Evolutionary conservation across 2,329 filamentous ascomycete species (phyloP).

Genomic region (Colletotrichum sublineola): DNA sequence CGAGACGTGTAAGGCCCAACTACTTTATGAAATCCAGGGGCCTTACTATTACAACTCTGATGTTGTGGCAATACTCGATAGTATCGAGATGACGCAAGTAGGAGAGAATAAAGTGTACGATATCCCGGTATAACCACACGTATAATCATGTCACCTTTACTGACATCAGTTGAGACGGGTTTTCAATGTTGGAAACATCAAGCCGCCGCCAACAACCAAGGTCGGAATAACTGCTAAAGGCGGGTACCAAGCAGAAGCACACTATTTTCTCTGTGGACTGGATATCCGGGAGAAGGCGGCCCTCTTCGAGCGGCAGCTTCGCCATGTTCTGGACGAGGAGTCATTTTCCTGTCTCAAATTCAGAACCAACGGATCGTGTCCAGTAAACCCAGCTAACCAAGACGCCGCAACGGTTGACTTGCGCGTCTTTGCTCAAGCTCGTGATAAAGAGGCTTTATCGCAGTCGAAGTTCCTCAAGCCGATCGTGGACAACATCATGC

Average conservation of each 20-base stretch:
- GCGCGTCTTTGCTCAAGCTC: conserved; percentile 61
- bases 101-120: conserved; percentile 47
- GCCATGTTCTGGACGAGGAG: conserved; percentile 52
- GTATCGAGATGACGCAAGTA: conserved; percentile 61
- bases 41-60: conserved; percentile 60
- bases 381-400: conserved; percentile 57
- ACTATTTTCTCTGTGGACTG: conserved; percentile 58
- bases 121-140: too few species aligned
- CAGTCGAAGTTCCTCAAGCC: conserved; percentile 55
- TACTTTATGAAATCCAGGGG: conserved; percentile 62
- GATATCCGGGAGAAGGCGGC: conserved; percentile 58
- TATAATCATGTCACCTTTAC: too few species aligned
- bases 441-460: conserved; percentile 50
- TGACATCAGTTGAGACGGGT: conserved; percentile 10
- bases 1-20: conserved; percentile 53
- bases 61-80: conserved; percentile 55
- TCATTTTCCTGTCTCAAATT: conserved; percentile 52
- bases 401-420: conserved; percentile 63
- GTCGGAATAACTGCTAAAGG: conserved; percentile 59
- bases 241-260: conserved; percentile 60
- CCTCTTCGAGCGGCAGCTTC: conserved; percentile 57
- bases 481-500: conserved; percentile 57
- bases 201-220: conserved; percentile 54
- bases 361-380: conserved; percentile 53
- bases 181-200: conserved; percentile 45